phyloP scores from a whole-genome alignment of 176 grass and related monocot genomes.

The Hordeum marinum region DNA sequence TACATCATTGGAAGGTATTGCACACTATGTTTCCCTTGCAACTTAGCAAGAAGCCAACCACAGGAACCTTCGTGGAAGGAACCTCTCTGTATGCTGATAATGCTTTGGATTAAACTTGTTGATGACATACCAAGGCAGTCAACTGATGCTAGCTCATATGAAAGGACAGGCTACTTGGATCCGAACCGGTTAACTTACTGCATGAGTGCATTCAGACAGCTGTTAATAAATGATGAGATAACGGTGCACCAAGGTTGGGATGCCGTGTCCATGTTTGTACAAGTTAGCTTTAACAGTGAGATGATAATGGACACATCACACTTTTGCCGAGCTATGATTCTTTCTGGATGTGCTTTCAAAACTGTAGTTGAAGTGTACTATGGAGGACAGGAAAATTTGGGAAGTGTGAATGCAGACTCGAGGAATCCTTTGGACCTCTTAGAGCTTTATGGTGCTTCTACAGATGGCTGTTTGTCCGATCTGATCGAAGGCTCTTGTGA shows the following conservation, averaged over 20 bases:
- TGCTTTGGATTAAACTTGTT: slow-evolving; percentile 79
- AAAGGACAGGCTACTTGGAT: slow-evolving; percentile 33
- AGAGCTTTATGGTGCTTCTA: slow-evolving; percentile 56
- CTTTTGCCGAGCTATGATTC: slow-evolving; percentile 78
- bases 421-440: slow-evolving; percentile 50
- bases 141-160: slow-evolving; percentile 25
- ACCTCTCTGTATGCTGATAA: slow-evolving; percentile 46
- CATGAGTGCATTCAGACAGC: slow-evolving; percentile 60
- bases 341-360: slow-evolving; percentile 72
- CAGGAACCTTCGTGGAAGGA: slow-evolving; percentile 75
- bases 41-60: slow-evolving; percentile 48
- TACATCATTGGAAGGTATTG: slow-evolving; percentile 60
- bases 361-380: slow-evolving; percentile 59
- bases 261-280: slow-evolving; percentile 57
- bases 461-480: slow-evolving; percentile 43
- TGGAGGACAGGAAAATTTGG: slow-evolving; percentile 41
- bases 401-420: slow-evolving; percentile 18
- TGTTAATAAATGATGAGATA: slow-evolving; percentile 59
- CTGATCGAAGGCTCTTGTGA: slow-evolving; percentile 37
- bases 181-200: slow-evolving; percentile 46
- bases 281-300: slow-evolving; percentile 47
- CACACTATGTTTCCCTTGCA: slow-evolving; percentile 69
- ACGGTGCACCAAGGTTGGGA: slow-evolving; percentile 79
- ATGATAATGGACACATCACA: slow-evolving; percentile 42
- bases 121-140: slow-evolving; percentile 46